Evolutionary conservation across 805 yeast species (phyloP), one percentile per base, ranked within the genome.

Genomic region (Yamadazyma kitorensis): DNA sequence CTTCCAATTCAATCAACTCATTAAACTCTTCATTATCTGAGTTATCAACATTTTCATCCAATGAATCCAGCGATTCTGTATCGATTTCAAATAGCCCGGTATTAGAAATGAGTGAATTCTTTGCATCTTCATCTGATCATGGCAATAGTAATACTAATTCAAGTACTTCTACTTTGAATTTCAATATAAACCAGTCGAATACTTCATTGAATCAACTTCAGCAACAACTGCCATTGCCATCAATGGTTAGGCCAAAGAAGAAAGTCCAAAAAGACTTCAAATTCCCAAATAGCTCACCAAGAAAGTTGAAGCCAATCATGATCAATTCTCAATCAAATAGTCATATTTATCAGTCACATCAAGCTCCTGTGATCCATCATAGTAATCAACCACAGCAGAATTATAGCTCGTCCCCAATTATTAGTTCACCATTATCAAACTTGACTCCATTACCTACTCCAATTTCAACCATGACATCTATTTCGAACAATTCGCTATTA

Each of bases 401-500:
- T n/a, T n/a, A n/a, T n/a, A n/a, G n/a, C n/a, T n/a, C n/a, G 24
- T 56, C 67, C 0, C 68, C 68, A 12, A 43, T 52, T 12, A 47
- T 57, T 16, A 52, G 61, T 42, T 61, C 68, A 11, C 71, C 72
- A 10, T 47, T 63, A 20, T 51, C 61, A n/a, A 53, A 51, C 13
- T 44, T 51, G 32, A 55, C 57, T 5, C 61, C 66, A 1, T 41
- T 53, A 6, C 51, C 61, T 9, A 54, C 59, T 6, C 49, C 49
- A n/a, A 51, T 52, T 33, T 48, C 55, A 7, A 36, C 46, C 7
- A 29, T 43, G 2, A 47, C 52, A 20, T 41, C 44, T 31, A 20
- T 29, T 24, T 34, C 39, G 4, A 24, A 27, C 25, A 21, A 15
- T 16, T 33, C 41, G 2, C 31, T 39, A 24, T 51, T 61, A 26